Evolutionary conservation across 2,329 filamentous ascomycete species (phyloP).

Genomic region (Colletotrichum somersetense): DNA sequence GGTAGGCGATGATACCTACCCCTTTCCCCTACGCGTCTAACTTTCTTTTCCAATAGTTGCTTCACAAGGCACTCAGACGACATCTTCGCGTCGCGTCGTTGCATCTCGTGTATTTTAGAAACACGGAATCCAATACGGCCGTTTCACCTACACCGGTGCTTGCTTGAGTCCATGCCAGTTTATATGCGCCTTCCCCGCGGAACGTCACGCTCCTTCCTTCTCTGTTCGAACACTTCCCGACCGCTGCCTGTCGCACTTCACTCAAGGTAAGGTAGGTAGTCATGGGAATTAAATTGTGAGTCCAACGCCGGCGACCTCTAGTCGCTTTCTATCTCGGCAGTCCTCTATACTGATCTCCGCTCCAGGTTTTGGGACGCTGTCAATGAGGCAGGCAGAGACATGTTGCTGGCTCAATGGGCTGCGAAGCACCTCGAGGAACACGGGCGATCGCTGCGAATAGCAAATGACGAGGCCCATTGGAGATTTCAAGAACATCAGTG

Average conservation of each 20-base stretch:
- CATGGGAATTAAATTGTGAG: not conserved
- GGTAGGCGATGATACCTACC: not conserved
- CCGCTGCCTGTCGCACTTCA: not conserved
- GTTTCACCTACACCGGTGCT: no score
- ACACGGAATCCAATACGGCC: not conserved
- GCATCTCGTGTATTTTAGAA: not conserved
- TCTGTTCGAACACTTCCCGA: not conserved
- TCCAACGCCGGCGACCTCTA: not conserved
- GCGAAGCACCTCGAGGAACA: slow-evolving; percentile 7
- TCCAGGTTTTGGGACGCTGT: slow-evolving; percentile 1
- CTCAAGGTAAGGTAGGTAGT: no score
- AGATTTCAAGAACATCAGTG: slow-evolving; percentile 5
- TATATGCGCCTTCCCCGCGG: not conserved
- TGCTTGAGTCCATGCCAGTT: no score
- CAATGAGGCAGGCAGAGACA: not conserved
- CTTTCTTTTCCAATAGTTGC: not conserved
- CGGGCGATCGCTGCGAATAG: not conserved
- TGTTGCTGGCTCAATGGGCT: slow-evolving; percentile 8
- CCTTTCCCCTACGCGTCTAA: not conserved
- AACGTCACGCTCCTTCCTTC: not conserved
- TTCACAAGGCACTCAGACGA: not conserved
- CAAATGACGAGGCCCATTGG: slow-evolving; percentile 24
- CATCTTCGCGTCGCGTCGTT: no score
- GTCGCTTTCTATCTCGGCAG: no score
- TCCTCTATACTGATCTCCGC: not conserved